These are phyloP conservation scores for Conticribra guillardii DNA, from an alignment of 108 stramenopile species.

Conservation along the genomic window DNA sequence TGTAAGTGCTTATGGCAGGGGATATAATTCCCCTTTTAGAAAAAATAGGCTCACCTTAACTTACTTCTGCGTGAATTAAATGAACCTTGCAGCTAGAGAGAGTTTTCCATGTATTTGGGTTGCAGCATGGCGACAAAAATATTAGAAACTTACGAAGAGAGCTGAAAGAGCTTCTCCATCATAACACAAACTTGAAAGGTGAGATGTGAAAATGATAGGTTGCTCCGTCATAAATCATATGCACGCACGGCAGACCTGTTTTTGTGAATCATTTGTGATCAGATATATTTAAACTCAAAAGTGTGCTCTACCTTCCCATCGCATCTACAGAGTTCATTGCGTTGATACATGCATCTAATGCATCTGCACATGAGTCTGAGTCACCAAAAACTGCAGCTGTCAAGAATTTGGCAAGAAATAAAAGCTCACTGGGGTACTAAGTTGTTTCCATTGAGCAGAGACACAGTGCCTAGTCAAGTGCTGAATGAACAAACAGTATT, in stretches of 20 bases:
- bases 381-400: constrained; percentile 7
- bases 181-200: constrained; percentile 43
- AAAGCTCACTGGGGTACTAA: too few relatives aligned
- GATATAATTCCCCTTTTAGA: neutral
- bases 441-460: too few relatives aligned
- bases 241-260: too few relatives aligned
- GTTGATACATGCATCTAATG: constrained; percentile 28
- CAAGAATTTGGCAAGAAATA: neutral
- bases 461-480: too few relatives aligned
- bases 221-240: neutral
- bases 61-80: neutral
- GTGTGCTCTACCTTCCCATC: neutral
- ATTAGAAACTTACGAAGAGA: constrained; percentile 25
- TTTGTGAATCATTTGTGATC: neutral
- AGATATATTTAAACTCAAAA: neutral
- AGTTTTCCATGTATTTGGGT: constrained; percentile 17
- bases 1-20: constrained; percentile 5
- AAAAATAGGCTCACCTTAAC: neutral
- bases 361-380: constrained; percentile 13
- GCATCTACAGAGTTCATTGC: constrained; percentile 34
- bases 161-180: constrained; percentile 33
- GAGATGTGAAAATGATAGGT: neutral
- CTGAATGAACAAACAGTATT: too few relatives aligned
- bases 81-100: constrained; percentile 19
- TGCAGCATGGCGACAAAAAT: constrained; percentile 21